Conservation (phyloP, 2,329 filamentous ascomycete genomes). For the Fusarium duplospermum region DNA sequence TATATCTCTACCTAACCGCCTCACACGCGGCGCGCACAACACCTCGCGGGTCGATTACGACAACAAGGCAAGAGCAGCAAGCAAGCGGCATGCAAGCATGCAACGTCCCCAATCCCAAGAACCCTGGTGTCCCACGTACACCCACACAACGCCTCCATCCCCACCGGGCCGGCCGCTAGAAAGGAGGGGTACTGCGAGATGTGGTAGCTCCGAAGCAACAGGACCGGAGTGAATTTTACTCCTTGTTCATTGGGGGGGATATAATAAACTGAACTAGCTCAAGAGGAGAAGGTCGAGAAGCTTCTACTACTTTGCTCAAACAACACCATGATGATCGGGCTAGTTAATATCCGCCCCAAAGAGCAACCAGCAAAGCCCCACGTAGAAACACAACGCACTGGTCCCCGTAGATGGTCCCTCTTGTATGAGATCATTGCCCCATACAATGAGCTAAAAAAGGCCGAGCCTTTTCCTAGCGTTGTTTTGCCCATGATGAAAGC, state of each 20-base stretch:
- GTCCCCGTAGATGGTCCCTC: conserved; percentile 2
- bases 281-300: conserved; percentile 23
- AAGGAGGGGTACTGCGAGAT: conserved; percentile 10
- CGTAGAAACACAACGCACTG: not conserved
- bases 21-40: conserved; percentile 4
- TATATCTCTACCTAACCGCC: conserved; percentile 23
- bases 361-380: conserved; percentile 21
- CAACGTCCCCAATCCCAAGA: conserved; percentile 14
- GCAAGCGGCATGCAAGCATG: not conserved
- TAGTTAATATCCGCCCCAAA: not conserved
- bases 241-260: not conserved
- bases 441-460: conserved; percentile 33
- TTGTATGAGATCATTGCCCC: conserved; percentile 39
- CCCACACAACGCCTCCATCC: conserved; percentile 4
- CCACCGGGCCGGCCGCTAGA: conserved; percentile 8
- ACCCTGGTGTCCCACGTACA: conserved; percentile 25
- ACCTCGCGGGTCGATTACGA: conserved; percentile 9
- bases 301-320: conserved; percentile 11
- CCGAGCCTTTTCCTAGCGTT: conserved; percentile 15
- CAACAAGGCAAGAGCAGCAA: not conserved
- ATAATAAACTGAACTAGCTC: conserved; percentile 2
- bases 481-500: not conserved
- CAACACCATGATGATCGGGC: not conserved
- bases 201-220: conserved; percentile 26
- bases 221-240: not conserved